phyloP scores from a whole-genome alignment of 441 rosid species.

The Brassica hybrid region DNA sequence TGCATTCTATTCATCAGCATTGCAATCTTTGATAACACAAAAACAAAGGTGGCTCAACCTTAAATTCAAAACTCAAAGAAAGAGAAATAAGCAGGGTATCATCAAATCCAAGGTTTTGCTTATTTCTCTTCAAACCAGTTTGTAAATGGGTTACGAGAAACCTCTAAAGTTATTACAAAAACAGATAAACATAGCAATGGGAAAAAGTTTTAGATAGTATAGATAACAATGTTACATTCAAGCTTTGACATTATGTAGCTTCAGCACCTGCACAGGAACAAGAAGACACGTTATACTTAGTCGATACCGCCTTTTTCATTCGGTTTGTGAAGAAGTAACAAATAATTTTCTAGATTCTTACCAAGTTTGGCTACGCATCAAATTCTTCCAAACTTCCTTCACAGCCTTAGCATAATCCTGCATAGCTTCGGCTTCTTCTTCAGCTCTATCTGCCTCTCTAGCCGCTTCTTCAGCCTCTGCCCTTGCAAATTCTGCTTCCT shows the following conservation, averaged over 20 bases:
- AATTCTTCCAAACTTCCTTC: constrained; percentile 52
- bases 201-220: background rate
- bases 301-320: background rate
- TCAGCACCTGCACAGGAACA: constrained; percentile 14
- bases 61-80: background rate
- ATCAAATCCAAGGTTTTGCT: background rate
- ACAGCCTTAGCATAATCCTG: constrained; percentile 72
- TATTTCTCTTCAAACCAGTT: constrained; percentile 20
- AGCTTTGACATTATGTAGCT: constrained; percentile 7
- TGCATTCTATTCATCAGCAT: no score
- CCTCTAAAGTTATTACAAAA: constrained; percentile 7
- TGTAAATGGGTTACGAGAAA: constrained; percentile 8
- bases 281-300: background rate
- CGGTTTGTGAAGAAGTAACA: background rate
- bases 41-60: background rate
- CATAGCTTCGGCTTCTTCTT: constrained; percentile 90
- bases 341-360: constrained; percentile 5
- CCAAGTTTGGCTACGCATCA: constrained; percentile 27
- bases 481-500: constrained; percentile 85
- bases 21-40: background rate
- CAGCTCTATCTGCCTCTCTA: constrained; percentile 81
- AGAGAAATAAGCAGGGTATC: background rate
- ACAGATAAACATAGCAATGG: constrained; percentile 4
- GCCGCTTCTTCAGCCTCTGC: constrained; percentile 91
- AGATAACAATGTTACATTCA: background rate